phyloP scores from a whole-genome alignment of 805 yeast species.

The Naumovozyma castellii region DNA sequence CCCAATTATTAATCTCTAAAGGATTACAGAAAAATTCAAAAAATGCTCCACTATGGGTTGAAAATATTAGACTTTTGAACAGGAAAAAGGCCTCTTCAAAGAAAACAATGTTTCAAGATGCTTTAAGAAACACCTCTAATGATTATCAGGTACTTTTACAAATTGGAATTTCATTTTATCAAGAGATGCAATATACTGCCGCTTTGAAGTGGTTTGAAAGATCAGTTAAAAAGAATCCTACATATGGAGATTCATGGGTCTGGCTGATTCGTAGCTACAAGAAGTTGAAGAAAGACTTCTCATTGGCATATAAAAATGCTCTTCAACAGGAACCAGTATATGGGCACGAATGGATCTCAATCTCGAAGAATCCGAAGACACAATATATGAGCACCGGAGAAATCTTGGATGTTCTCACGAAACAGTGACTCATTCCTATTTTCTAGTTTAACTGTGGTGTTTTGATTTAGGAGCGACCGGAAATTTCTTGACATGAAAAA shows the following conservation, averaged over 20 bases:
- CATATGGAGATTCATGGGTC: conserved; percentile 72
- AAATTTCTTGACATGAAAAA: conserved; percentile 2
- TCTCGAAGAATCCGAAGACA: conserved; percentile 41
- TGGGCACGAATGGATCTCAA: conserved; percentile 52
- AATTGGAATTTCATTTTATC: conserved; percentile 62
- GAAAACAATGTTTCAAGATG: conserved; percentile 55
- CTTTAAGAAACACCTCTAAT: conserved; percentile 57
- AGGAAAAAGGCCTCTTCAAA: conserved; percentile 39
- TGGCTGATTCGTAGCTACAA: conserved; percentile 44
- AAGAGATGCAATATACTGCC: conserved; percentile 50
- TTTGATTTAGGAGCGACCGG: background rate
- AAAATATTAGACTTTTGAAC: conserved; percentile 37
- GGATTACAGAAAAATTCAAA: conserved; percentile 52
- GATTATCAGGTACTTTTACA: conserved; percentile 47
- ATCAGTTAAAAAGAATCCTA: conserved; percentile 45
- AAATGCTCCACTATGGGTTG: conserved; percentile 58
- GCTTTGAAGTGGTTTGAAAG: conserved; percentile 69
- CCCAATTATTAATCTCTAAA: conserved; percentile 43
- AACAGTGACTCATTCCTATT: background rate
- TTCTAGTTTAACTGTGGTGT: background rate
- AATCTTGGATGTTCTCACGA: conserved; percentile 11
- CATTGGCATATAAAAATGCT: conserved; percentile 19
- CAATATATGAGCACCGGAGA: conserved; percentile 34
- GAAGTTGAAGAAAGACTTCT: conserved; percentile 25
- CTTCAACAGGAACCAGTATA: conserved; percentile 43